Evolutionary conservation across 129 eudicot species (phyloP), one percentile per base, ranked within the genome.

Genomic region (Artemisia argyi): DNA sequence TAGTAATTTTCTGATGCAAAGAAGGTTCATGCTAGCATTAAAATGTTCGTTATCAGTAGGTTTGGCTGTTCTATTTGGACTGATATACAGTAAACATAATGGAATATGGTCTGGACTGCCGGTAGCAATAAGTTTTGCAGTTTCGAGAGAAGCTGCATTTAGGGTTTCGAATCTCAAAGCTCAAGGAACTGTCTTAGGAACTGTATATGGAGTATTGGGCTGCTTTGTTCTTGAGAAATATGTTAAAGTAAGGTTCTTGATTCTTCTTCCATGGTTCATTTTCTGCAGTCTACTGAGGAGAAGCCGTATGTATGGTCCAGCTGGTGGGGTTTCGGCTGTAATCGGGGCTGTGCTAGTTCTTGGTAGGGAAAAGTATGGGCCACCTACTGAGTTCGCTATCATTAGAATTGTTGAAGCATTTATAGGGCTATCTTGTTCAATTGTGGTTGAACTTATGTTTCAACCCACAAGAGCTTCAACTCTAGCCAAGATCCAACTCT

Each of bases 261-360:
- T 89, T 68, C 96, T 94, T 35, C 86, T 94, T 17, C 99, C 99
- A 35, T 94, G 97, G 96, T 85, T 94, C 76, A 62, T 94, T 11
- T 80, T 94, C 73, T 76, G 88, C 51, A 77, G 84, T 66, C 77
- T 88, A 39, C 14, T 94, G 8, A 62, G 85, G 44, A 75, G 80
- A 42, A 90, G 99, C 79, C 82, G 73, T 16, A 88, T 94, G 99
- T 94, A 90, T 51, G 90, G 94, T 64, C 91, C 90, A 16, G 96
- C 96, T 0, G 99, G 99, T 2, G 97, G 91, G 17, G 78, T 88
- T 3, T 94, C 99, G 3, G 96, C 99, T 1, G 86, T 86, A n/a
- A 86, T 94, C 1, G 97, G 93, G 7, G 99, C 91, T 11, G 85
- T 88, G 11, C 67, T 94, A 28, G 84, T 94, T 56, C 78, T 94